Percentiles rank a stretch among this genome's conserved stretches.
These are phyloP conservation scores for Angomonas deanei DNA, from an alignment of 208 protist genomes.

Conservation along the genomic window DNA sequence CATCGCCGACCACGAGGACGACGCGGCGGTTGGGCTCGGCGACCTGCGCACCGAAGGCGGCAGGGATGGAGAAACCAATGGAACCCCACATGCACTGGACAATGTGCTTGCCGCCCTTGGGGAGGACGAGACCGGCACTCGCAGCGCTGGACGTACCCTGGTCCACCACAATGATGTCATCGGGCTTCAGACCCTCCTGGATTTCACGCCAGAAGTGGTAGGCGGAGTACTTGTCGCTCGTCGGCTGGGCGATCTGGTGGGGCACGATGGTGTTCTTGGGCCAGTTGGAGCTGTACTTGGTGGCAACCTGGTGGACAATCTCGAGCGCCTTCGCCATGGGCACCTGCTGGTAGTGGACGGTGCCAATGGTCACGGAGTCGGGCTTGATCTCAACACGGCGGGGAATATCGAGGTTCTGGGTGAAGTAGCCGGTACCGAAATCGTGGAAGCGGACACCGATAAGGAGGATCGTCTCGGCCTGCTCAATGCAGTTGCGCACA, in stretches of 20 bases:
- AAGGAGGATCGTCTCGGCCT: slow-evolving; percentile 17
- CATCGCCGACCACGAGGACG: slow-evolving; percentile 36
- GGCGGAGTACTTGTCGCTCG: slow-evolving; percentile 13
- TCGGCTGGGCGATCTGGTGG: neutral
- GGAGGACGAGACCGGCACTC: slow-evolving; percentile 27
- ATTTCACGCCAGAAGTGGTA: slow-evolving; percentile 46
- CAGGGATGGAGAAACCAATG: slow-evolving; percentile 46
- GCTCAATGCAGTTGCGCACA: slow-evolving; percentile 15
- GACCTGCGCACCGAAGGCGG: slow-evolving; percentile 36
- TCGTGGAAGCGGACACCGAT: slow-evolving; percentile 50
- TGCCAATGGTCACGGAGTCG: slow-evolving; percentile 9
- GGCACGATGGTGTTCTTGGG: neutral
- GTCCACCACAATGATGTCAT: slow-evolving; percentile 43
- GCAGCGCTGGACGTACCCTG: slow-evolving; percentile 37
- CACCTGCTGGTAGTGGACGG: slow-evolving; percentile 5
- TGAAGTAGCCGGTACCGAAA: slow-evolving; percentile 40
- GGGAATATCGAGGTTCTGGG: slow-evolving; percentile 16
- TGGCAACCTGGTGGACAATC: slow-evolving; percentile 12
- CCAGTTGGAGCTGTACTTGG: slow-evolving; percentile 15
- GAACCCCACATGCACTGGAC: slow-evolving; percentile 37
- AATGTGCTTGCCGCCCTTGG: slow-evolving; percentile 15
- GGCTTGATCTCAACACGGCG: slow-evolving; percentile 25
- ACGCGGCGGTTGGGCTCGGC: slow-evolving; percentile 33
- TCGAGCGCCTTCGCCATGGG: slow-evolving; percentile 21
- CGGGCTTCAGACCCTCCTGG: slow-evolving; percentile 17